Conservation (phyloP, 2,329 filamentous ascomycete species). For the Venturia oleaginea region DNA sequence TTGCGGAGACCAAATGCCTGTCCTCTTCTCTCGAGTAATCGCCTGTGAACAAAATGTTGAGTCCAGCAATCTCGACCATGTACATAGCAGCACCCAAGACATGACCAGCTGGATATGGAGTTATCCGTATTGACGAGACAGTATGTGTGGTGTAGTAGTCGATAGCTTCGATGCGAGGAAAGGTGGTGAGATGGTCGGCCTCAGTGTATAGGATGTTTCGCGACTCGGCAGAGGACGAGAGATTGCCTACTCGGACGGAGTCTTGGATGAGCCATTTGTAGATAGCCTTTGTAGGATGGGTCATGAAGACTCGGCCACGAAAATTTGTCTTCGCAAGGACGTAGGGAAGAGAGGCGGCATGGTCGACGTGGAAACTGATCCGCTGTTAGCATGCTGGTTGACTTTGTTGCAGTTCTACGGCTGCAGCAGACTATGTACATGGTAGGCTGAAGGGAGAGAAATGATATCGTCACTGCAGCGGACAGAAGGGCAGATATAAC, state of each 20-base stretch:
- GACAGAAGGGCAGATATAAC: conserved; percentile 2
- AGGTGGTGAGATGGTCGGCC: conserved; percentile 87
- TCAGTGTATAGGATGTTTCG: conserved; percentile 77
- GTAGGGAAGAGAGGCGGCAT: conserved; percentile 96
- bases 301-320: conserved; percentile 95
- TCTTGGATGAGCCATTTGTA: conserved; percentile 99
- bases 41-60: conserved; percentile 95
- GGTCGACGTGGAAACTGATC: conserved; percentile 89
- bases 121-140: conserved; percentile 92
- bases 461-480: neutral
- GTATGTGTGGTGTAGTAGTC: conserved; percentile 98
- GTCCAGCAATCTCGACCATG: conserved; percentile 87
- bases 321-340: conserved; percentile 98
- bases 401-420: neutral
- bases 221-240: conserved; percentile 50
- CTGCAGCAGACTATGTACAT: neutral
- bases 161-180: conserved; percentile 91
- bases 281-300: conserved; percentile 96
- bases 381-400: conserved; percentile 6
- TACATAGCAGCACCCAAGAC: conserved; percentile 99
- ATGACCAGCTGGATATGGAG: conserved; percentile 92
- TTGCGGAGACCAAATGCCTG: conserved; percentile 86
- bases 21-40: conserved; percentile 97
- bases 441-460: neutral
- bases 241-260: conserved; percentile 81